These are phyloP conservation scores for Penicillium nucicola DNA, from an alignment of 495 filamentous ascomycete species.

Conservation along the genomic window DNA sequence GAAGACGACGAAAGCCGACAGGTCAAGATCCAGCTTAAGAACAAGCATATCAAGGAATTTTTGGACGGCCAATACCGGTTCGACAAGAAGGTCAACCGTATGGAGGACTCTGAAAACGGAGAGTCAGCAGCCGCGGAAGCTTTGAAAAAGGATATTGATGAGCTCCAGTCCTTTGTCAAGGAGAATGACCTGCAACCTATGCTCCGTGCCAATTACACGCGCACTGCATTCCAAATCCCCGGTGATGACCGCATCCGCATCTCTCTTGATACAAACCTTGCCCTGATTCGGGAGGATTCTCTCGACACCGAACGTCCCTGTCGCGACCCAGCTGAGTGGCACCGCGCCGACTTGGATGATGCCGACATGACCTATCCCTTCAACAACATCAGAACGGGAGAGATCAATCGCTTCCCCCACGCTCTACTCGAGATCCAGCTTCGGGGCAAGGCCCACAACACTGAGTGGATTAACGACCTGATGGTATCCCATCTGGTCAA, in stretches of 20 bases:
- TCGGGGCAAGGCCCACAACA: constrained; percentile 67
- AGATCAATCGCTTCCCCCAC: constrained; percentile 88
- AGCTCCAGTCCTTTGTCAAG: constrained; percentile 77
- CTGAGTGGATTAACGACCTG: constrained; percentile 85
- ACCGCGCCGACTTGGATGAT: constrained; percentile 84
- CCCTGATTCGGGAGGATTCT: constrained; percentile 88
- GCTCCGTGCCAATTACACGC: constrained; percentile 86
- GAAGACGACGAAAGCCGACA: constrained; percentile 73
- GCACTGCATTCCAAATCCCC: constrained; percentile 95
- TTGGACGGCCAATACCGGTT: constrained; percentile 84
- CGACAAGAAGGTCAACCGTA: constrained; percentile 84
- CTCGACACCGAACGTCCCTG: constrained; percentile 82
- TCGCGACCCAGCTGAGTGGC: constrained; percentile 84
- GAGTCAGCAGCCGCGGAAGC: constrained; percentile 52
- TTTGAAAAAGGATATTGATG: constrained; percentile 68
- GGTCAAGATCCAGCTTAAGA: constrained; percentile 78
- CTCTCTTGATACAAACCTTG: constrained; percentile 88
- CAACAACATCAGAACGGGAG: constrained; percentile 76
- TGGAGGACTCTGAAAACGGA: constrained; percentile 64
- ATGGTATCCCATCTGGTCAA: constrained; percentile 91
- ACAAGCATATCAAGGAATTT: constrained; percentile 89
- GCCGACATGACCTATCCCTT: constrained; percentile 83
- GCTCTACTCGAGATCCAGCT: constrained; percentile 92
- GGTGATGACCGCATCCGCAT: constrained; percentile 87
- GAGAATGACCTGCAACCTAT: constrained; percentile 77